Conservation (phyloP, 2,329 filamentous ascomycete species). For the Alternaria panax region DNA sequence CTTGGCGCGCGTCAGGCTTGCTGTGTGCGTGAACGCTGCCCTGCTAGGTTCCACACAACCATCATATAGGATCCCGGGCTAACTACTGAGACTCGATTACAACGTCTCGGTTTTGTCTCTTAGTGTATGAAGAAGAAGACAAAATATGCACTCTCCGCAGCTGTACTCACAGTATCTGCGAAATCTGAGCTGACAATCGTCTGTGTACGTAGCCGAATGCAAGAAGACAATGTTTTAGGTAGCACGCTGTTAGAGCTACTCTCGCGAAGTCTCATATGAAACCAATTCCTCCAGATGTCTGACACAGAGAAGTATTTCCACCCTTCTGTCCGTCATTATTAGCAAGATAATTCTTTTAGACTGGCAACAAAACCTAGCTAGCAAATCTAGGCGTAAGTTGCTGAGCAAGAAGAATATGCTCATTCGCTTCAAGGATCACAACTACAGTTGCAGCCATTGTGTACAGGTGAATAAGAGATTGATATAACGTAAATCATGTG, state of each 20-base stretch:
- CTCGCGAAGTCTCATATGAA: neutral
- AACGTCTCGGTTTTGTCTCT: neutral
- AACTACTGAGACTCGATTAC: neutral
- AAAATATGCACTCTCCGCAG: neutral
- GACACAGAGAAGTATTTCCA: neutral
- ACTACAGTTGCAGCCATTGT: neutral
- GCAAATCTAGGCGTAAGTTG: neutral
- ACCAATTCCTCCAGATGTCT: neutral
- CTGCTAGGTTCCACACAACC: neutral
- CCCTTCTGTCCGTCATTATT: neutral
- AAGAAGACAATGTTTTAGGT: neutral
- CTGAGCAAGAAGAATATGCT: neutral
- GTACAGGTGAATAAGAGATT: neutral
- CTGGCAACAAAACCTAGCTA: neutral
- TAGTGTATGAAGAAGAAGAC: neutral
- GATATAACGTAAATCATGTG: neutral
- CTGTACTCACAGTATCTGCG: neutral
- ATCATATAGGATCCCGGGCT: neutral
- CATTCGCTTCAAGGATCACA: neutral
- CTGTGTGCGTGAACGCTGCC: neutral
- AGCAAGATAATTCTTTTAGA: neutral
- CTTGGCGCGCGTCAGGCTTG: conserved; percentile 13
- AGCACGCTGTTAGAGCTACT: neutral
- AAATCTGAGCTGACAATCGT: neutral
- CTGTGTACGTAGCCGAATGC: neutral